Evolutionary conservation across 106 monocot species (phyloP), one percentile per base, ranked within the genome.

Genomic region (Dendrobium officinale): DNA sequence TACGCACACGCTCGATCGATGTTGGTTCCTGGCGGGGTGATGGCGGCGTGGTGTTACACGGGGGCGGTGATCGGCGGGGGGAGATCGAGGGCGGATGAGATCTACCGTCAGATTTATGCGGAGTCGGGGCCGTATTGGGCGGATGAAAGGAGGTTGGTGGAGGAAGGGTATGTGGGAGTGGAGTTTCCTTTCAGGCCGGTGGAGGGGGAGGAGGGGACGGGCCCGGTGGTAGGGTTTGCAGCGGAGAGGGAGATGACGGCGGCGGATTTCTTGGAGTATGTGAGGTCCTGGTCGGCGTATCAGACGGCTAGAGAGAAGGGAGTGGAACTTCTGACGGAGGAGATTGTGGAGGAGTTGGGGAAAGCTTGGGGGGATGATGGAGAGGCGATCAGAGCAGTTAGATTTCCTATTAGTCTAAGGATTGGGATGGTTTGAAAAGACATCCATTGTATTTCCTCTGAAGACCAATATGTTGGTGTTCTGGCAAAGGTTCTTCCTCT

Each of bases 251-350:
- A 67, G 42, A 93, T 91, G 91, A 79, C 85, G 16, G 6, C 88
- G 42, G 90, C 77, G 41, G 83, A 26, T 45, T 88, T 61, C 40
- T 47, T 96, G 56, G 84, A 80, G 66, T 89, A 90, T 72, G 31
- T 96, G 29, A 76, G 75, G 82, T 96, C 96, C 11, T 96, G 89
- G 96, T 96, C 96, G 64, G 89, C 91, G 75, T 93, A 93, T 75
- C 83, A 87, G 91, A 96, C 96, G 81, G 96, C 93, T 6, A 81
- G 73, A 55, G 89, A 82, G 29, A 83, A 56, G 16, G 96, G 89
- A 22, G 83, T 96, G 64, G 91, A 96, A 76, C 85, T 96, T 75
- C 31, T 96, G 80, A 77, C 82, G 42, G 86, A 88, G 16, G 73
- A 42, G 77, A 85, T 88, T 42, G 81, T 84, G 27, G 78, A 8